Percentiles rank a stretch among this genome's conserved stretches.
Conservation (phyloP, 2,329 filamentous ascomycete species). For the Paecilomyces sp. region DNA sequence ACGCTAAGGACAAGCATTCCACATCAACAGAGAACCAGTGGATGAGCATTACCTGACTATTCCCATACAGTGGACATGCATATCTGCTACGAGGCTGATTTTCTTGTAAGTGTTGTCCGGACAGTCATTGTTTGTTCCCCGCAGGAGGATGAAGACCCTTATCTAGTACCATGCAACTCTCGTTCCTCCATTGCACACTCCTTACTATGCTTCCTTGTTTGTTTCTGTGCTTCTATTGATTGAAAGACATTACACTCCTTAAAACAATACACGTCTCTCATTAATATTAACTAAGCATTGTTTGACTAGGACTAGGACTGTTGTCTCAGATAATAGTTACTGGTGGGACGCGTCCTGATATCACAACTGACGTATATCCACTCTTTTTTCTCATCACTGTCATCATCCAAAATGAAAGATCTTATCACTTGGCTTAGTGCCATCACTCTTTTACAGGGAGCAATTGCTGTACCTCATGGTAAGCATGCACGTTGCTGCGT, state of each 20-base stretch:
- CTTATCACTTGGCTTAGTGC: neutral
- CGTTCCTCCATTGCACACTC: neutral
- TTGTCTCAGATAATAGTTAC: neutral
- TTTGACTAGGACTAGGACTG: neutral
- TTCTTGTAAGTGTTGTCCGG: neutral
- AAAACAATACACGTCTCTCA: neutral
- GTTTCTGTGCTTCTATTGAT: neutral
- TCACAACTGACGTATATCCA: neutral
- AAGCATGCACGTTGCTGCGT: neutral
- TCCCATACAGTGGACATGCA: neutral
- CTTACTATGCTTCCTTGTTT: neutral
- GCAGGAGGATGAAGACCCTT: neutral
- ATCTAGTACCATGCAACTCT: neutral
- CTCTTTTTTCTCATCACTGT: neutral
- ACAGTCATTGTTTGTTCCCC: neutral
- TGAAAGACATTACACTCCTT: neutral
- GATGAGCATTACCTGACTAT: neutral
- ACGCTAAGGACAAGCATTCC: neutral
- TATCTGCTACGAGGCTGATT: neutral
- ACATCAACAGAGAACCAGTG: neutral
- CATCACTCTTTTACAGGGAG: neutral
- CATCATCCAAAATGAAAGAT: neutral
- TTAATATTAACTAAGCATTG: neutral
- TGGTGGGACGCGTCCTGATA: neutral
- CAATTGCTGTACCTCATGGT: neutral